These are phyloP conservation scores for Myriosclerotinia duriaeana DNA, from an alignment of 2,329 filamentous ascomycete genomes.

Conservation along the genomic window DNA sequence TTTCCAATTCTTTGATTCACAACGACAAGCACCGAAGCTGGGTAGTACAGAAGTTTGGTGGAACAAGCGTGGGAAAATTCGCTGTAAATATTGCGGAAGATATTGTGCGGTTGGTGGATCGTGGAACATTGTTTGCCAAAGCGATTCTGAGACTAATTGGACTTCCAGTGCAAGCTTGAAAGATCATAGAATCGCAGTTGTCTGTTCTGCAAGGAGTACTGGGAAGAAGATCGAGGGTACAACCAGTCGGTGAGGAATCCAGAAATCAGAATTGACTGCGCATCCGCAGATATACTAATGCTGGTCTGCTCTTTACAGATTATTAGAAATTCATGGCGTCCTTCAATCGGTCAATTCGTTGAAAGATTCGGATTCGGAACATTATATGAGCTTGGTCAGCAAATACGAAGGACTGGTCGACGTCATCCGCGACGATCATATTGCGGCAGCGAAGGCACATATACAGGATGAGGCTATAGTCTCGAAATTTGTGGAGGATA, in stretches of 20 bases:
- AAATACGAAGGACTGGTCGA: slow-evolving; percentile 74
- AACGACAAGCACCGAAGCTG: slow-evolving; percentile 51
- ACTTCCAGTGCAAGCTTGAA: slow-evolving; percentile 56
- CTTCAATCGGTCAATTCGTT: slow-evolving; percentile 55
- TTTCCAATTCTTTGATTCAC: slow-evolving; percentile 27
- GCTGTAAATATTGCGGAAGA: slow-evolving; percentile 71
- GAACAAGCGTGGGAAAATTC: slow-evolving; percentile 94
- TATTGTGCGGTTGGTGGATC: slow-evolving; percentile 59
- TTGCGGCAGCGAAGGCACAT: slow-evolving; percentile 65
- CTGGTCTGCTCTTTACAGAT: slow-evolving; percentile 28
- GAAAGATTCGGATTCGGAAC: slow-evolving; percentile 53
- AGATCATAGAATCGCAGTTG: slow-evolving; percentile 78
- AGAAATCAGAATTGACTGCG: not conserved
- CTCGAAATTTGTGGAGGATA: slow-evolving; percentile 60
- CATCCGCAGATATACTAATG: slow-evolving; percentile 5
- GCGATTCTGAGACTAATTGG: slow-evolving; percentile 22
- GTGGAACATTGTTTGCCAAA: slow-evolving; percentile 16
- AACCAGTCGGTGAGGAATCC: slow-evolving; percentile 75
- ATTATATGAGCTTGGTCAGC: slow-evolving; percentile 53
- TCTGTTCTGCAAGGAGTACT: slow-evolving; percentile 92
- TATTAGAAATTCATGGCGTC: slow-evolving; percentile 60
- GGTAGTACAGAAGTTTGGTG: slow-evolving; percentile 94
- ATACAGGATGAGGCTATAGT: slow-evolving; percentile 58
- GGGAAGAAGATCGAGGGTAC: slow-evolving; percentile 94
- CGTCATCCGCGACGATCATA: slow-evolving; percentile 79